phyloP scores from a whole-genome alignment of 495 filamentous ascomycete species.

The Hypoxylon fuscum region DNA sequence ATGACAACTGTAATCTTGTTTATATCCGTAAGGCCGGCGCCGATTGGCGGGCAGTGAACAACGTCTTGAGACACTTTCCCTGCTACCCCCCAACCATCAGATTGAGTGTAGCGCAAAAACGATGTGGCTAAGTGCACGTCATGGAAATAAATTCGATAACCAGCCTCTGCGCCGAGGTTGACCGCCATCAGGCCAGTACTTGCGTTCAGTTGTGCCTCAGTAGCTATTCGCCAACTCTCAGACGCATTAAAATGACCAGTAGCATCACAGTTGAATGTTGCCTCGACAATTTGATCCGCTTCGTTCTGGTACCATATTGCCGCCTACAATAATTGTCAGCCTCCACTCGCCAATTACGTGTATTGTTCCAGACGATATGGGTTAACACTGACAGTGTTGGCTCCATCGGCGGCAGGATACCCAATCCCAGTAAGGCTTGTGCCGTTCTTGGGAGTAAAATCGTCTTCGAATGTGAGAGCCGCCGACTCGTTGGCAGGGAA shows the following conservation, averaged over 20 bases:
- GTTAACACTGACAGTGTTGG: slow-evolving; percentile 2
- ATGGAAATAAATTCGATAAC: slow-evolving; percentile 52
- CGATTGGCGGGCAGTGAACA: slow-evolving; percentile 36
- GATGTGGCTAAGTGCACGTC: slow-evolving; percentile 38
- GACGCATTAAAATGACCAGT: background rate
- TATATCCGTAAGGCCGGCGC: slow-evolving; percentile 33
- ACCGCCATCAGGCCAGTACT: slow-evolving; percentile 44
- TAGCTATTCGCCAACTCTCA: slow-evolving; percentile 20
- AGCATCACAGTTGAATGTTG: background rate
- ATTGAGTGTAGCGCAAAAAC: slow-evolving; percentile 40
- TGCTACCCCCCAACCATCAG: slow-evolving; percentile 35
- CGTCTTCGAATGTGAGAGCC: slow-evolving; percentile 28
- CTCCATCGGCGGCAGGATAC: slow-evolving; percentile 35
- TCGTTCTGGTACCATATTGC: background rate
- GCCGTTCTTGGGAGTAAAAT: slow-evolving; percentile 37
- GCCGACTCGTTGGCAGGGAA: slow-evolving; percentile 42
- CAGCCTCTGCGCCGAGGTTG: slow-evolving; percentile 39
- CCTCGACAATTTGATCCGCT: background rate
- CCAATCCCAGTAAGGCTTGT: slow-evolving; percentile 49
- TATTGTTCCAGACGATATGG: no score
- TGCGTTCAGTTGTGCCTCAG: slow-evolving; percentile 30
- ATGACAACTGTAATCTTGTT: slow-evolving; percentile 47
- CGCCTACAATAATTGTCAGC: background rate
- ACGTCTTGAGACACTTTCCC: slow-evolving; percentile 42
- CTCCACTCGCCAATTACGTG: background rate